phyloP scores from a whole-genome alignment of 176 grass and related monocot species.

The Oryza rufipogon region DNA sequence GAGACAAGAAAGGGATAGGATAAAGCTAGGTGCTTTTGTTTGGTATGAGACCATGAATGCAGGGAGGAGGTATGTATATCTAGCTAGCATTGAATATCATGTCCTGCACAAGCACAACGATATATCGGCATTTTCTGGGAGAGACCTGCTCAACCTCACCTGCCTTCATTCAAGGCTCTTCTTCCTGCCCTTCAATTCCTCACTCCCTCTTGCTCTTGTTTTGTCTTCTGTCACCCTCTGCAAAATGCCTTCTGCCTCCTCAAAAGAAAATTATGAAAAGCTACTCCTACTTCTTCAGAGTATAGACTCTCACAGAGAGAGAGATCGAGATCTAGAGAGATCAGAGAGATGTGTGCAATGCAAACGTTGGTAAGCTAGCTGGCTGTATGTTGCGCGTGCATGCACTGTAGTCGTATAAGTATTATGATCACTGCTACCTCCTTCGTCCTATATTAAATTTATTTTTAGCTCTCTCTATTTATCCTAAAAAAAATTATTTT shows the following conservation, averaged over 20 bases:
- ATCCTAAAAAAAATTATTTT: too few species aligned
- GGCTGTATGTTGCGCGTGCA: too few species aligned
- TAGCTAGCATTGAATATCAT: constrained; percentile 38
- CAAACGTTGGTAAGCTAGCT: too few species aligned
- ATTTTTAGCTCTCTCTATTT: too few species aligned
- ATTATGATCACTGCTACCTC: too few species aligned
- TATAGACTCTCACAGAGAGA: too few species aligned
- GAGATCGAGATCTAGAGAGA: too few species aligned
- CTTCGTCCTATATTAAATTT: too few species aligned
- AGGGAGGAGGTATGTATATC: background rate
- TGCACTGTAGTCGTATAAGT: too few species aligned
- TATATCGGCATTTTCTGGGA: constrained; percentile 36
- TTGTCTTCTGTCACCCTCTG: constrained; percentile 52
- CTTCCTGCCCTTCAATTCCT: background rate
- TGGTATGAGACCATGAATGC: constrained; percentile 32
- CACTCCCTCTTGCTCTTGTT: background rate
- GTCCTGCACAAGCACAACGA: constrained; percentile 12
- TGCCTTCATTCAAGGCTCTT: constrained; percentile 13
- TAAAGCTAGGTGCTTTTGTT: background rate
- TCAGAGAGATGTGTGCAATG: too few species aligned
- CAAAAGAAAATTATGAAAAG: background rate
- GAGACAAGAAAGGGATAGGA: background rate
- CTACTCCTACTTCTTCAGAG: background rate
- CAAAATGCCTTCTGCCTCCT: constrained; percentile 59
- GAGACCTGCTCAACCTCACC: background rate